A percentile compares a stretch with the other conserved stretches of the same genome.
Evolutionary conservation across 106 monocot species (phyloP).

Genomic region (Narthecium ossifragum): DNA sequence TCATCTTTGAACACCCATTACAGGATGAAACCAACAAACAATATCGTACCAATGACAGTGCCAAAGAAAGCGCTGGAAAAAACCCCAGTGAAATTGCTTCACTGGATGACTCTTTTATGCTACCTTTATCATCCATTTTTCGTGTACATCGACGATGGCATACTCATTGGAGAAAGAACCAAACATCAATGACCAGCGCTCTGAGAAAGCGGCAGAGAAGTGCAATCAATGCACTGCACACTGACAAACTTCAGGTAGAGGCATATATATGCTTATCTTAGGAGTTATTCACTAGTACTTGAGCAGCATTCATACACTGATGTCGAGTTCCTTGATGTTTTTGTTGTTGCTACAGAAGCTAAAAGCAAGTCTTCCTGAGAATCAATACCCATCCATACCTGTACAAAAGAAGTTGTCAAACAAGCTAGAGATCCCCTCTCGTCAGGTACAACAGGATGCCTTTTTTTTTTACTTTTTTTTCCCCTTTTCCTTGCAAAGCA

Average conservation of each 20-base stretch:
- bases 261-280: too few species aligned
- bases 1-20: not conserved
- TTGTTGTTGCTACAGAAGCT: constrained; percentile 11
- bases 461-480: too few species aligned
- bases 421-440: not conserved
- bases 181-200: not conserved
- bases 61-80: constrained; percentile 4
- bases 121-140: constrained; percentile 34
- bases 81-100: constrained; percentile 9
- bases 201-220: constrained; percentile 7
- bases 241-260: constrained; percentile 22
- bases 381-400: constrained; percentile 1
- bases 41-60: not conserved
- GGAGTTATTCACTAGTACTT: too few species aligned
- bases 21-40: constrained; percentile 23
- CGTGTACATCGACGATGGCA: constrained; percentile 19
- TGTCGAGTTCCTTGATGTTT: not conserved
- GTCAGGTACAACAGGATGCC: too few species aligned
- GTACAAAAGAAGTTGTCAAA: constrained; percentile 6
- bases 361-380: constrained; percentile 2
- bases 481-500: too few species aligned
- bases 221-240: constrained; percentile 1
- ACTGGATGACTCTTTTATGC: constrained; percentile 18
- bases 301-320: too few species aligned
- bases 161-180: constrained; percentile 12